Base-by-base conservation (phyloP, 495 filamentous ascomycete genomes). In the Talaromyces borbonicus region DNA sequence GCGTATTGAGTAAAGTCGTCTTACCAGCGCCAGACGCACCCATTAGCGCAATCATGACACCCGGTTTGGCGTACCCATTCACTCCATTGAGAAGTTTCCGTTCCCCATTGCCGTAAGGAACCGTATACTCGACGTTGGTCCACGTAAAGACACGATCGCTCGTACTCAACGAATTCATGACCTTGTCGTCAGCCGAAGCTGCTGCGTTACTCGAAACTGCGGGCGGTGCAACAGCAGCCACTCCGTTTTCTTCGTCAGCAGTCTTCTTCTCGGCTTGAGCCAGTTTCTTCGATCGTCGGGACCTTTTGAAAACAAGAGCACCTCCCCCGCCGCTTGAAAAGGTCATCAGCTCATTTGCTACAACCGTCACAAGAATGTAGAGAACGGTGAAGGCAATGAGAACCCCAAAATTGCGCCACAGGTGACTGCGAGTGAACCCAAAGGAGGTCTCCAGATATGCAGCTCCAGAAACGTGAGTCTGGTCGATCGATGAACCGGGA, bases 21-120 rank as follows among this genome's bases (percentile, higher is more conserved):
- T 89, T 90, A 25, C 85, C 88, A 15, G 88, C 88, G 38, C 88
- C 88, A 8, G 81, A 86, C 14, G 84, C 86, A 37, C 88, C 88
- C 74, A 93, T 87, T 18, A 90, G 61, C 4, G 87, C 87, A 33
- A 85, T 80, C 73, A 93, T 78, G 14, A 82, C 63, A 14, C 87
- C 87, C 1, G 87, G 87, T 60, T 87, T 90, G 15, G 79, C 85
- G 56, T 80, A 90, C 2, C 87, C 87, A 39, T 73, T 76, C 41
- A 92, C 74, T 8, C 71, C 67, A 54, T 90, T 81, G 27, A 93
- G 72, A 8, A 93, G 67, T 55, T 85, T 80, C 16, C 71, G 67
- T 18, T 83, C 74, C 44, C 79, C 82, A 35, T 81, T 81, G 31
- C 79, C 74, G 51, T 84, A 84, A 0, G 82, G 81, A 4, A 90